A percentile compares a stretch with the other conserved stretches of the same genome.
Conservation (phyloP, 2,329 filamentous ascomycete species). For the Fusarium fracticaudum region DNA sequence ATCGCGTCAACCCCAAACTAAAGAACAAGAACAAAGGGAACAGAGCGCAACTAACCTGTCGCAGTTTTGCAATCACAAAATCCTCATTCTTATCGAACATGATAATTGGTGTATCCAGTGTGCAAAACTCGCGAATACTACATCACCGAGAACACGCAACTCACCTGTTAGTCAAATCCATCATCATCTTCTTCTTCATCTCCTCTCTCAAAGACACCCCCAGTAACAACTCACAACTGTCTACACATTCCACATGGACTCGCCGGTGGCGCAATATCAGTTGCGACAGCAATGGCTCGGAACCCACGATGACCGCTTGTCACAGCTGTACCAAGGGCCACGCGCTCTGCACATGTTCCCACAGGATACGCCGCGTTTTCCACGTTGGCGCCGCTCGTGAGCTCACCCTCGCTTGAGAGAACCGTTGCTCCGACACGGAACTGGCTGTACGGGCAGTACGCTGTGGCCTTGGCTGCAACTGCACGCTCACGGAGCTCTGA, state of each 20-base stretch:
- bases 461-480: conserved; percentile 76
- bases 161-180: conserved; percentile 19
- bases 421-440: conserved; percentile 91
- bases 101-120: conserved; percentile 77
- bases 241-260: conserved; percentile 96
- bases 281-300: conserved; percentile 85
- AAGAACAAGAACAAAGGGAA: neutral
- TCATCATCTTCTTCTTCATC: neutral
- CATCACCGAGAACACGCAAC: conserved; percentile 18
- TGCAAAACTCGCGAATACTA: conserved; percentile 81
- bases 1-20: neutral
- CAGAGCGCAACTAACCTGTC: conserved; percentile 61
- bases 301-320: conserved; percentile 67
- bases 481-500: conserved; percentile 69
- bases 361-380: conserved; percentile 95
- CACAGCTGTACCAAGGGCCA: conserved; percentile 85
- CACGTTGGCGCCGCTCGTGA: conserved; percentile 77
- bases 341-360: conserved; percentile 93
- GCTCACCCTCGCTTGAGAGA: conserved; percentile 61
- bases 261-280: conserved; percentile 75
- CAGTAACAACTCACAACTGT: conserved; percentile 74
- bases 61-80: conserved; percentile 74
- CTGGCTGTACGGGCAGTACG: conserved; percentile 93
- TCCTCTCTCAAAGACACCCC: neutral
- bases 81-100: conserved; percentile 90